Conservation (phyloP, 306 rosid genomes). For the Mimosa bimucronata region DNA sequence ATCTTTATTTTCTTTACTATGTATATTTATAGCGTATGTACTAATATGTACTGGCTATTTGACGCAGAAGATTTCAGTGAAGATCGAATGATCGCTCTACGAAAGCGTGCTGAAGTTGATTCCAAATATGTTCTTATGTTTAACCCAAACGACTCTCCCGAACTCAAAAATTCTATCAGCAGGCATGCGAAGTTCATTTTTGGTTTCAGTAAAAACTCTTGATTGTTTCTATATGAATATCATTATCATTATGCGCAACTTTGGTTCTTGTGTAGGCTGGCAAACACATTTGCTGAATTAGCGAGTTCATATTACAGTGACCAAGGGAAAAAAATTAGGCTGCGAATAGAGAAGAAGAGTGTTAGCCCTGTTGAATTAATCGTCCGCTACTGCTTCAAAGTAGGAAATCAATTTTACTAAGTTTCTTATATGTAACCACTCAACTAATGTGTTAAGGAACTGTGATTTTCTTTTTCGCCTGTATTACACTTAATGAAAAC, state of each 20-base stretch:
- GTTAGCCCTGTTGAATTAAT: constrained; percentile 62
- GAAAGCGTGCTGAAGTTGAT: constrained; percentile 93
- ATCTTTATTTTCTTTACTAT: background rate
- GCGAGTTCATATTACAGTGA: constrained; percentile 70
- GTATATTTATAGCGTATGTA: background rate
- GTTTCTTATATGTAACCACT: background rate
- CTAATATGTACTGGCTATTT: constrained; percentile 27
- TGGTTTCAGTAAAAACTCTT: background rate
- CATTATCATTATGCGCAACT: background rate
- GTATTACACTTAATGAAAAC: background rate
- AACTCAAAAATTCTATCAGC: constrained; percentile 57
- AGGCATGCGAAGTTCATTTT: constrained; percentile 49
- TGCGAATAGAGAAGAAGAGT: constrained; percentile 79
- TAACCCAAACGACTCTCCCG: constrained; percentile 61
- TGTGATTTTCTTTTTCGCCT: constrained; percentile 3
- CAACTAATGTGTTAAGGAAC: constrained; percentile 14
- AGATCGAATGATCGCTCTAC: constrained; percentile 83
- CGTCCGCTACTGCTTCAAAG: constrained; percentile 91
- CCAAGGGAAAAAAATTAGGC: constrained; percentile 82
- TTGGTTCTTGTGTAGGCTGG: constrained; percentile 56
- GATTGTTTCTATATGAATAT: background rate
- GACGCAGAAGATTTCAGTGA: constrained; percentile 74
- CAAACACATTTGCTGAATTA: constrained; percentile 67
- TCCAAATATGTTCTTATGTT: constrained; percentile 64
- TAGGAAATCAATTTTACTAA: constrained; percentile 39